Evolutionary conservation across 345 rosid species (phyloP).

Genomic region (Psidium friedrichsthalianum): DNA sequence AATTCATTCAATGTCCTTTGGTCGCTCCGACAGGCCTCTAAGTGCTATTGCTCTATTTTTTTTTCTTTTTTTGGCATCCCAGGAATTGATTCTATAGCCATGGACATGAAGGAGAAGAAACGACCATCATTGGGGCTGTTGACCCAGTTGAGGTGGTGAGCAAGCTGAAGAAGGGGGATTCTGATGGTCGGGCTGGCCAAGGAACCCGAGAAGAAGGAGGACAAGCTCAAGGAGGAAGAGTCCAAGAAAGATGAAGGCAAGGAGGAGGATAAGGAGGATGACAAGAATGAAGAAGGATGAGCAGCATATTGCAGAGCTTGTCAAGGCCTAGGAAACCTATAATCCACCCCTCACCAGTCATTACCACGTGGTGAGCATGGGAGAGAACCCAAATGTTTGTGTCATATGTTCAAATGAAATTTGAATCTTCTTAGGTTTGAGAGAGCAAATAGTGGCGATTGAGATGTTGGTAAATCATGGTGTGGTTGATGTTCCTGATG

Average conservation of each 20-base stretch:
- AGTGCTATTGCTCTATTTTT: background rate
- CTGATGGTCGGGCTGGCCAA: conserved; percentile 31
- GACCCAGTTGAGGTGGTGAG: conserved; percentile 19
- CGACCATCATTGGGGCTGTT: conserved; percentile 41
- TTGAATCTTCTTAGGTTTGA: background rate
- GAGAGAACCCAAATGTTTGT: conserved; percentile 48
- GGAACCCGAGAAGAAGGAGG: conserved; percentile 24
- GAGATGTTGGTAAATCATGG: background rate
- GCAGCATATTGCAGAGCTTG: conserved; percentile 18
- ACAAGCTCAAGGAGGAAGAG: conserved; percentile 8
- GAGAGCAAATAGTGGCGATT: background rate
- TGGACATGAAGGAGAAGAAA: conserved; percentile 44
- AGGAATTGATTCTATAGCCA: conserved; percentile 44
- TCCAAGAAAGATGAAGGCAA: conserved; percentile 16
- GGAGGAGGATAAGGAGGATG: conserved; percentile 13
- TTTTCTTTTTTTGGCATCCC: background rate
- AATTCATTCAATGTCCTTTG: background rate
- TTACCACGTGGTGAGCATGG: conserved; percentile 21
- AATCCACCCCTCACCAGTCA: conserved; percentile 15
- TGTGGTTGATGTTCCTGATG: background rate
- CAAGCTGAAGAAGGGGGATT: conserved; percentile 24
- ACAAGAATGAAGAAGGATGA: background rate
- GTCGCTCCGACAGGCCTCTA: background rate
- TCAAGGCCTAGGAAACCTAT: conserved; percentile 10
- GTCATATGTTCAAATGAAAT: conserved; percentile 18